Conservation (phyloP, 2,329 filamentous ascomycete species). For the Venturiaceae sp. region DNA sequence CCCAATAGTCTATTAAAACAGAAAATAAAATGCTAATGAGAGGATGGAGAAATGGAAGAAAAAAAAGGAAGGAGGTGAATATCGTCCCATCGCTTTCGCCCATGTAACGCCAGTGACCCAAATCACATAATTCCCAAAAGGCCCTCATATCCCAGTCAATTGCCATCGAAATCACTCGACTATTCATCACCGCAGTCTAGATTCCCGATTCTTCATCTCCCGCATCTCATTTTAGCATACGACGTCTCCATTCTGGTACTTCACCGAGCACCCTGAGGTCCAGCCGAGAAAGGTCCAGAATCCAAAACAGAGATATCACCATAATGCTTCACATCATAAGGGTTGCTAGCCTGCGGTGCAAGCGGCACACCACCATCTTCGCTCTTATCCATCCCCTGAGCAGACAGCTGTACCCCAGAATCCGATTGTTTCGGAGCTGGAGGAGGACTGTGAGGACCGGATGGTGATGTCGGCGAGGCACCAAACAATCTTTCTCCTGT, state of each 20-base stretch:
- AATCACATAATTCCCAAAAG: neutral
- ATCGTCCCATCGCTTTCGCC: no score
- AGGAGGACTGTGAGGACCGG: no score
- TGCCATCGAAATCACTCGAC: neutral
- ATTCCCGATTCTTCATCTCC: neutral
- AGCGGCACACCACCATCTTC: slow-evolving; percentile 7
- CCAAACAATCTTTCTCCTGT: slow-evolving; percentile 6
- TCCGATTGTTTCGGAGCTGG: slow-evolving; percentile 13
- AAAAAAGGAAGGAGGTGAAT: neutral
- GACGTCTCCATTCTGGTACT: neutral
- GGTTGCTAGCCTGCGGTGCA: slow-evolving; percentile 11
- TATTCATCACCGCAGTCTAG: neutral
- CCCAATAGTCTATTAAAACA: neutral
- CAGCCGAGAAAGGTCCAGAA: neutral
- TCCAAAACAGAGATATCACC: slow-evolving; percentile 21
- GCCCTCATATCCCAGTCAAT: no score
- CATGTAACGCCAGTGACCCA: neutral
- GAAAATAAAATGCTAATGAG: neutral
- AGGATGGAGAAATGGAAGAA: neutral
- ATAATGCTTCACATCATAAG: slow-evolving; percentile 23
- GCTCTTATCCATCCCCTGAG: slow-evolving; percentile 12
- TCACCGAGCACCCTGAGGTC: neutral
- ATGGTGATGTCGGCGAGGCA: slow-evolving; percentile 9
- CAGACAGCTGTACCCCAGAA: slow-evolving; percentile 18
- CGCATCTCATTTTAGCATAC: neutral